Conservation (phyloP, 1,284 basidiomycete species). For the Cutaneotrichosporon sp. region DNA sequence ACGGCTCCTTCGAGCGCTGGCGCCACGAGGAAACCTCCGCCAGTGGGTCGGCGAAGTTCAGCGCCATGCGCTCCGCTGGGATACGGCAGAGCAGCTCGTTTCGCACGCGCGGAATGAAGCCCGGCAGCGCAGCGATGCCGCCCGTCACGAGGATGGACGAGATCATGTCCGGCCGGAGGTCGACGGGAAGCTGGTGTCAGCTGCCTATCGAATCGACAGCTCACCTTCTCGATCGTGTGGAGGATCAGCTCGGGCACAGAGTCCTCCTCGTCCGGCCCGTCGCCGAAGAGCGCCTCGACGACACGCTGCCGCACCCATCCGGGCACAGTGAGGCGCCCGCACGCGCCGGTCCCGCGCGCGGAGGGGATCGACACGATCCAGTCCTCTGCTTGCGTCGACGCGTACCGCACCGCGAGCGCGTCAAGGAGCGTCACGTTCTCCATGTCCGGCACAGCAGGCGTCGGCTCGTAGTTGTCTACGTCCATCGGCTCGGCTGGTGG, state of each 20-base stretch:
- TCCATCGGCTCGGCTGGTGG: conserved; percentile 4
- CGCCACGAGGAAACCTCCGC: conserved; percentile 22
- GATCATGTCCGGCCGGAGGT: conserved; percentile 77
- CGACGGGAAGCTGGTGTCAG: conserved; percentile 71
- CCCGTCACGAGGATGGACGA: conserved; percentile 81
- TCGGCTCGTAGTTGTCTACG: conserved; percentile 1
- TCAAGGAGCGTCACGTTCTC: conserved; percentile 24
- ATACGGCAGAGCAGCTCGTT: conserved; percentile 69
- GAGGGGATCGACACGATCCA: conserved; percentile 25
- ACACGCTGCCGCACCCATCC: conserved; percentile 93
- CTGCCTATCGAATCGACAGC: no score
- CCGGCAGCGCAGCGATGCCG: conserved; percentile 87
- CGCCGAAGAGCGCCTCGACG: conserved; percentile 86
- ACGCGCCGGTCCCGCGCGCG: conserved; percentile 8
- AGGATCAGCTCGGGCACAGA: conserved; percentile 79
- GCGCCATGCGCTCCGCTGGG: conserved; percentile 35
- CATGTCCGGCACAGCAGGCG: conserved; percentile 12
- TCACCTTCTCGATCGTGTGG: conserved; percentile 72
- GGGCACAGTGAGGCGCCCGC: conserved; percentile 66
- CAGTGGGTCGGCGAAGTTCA: conserved; percentile 23
- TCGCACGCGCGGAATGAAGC: conserved; percentile 83
- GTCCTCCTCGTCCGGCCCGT: conserved; percentile 69
- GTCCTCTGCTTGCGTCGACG: conserved; percentile 24
- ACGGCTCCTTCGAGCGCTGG: conserved; percentile 64
- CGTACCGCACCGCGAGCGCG: conserved; percentile 24